These are phyloP conservation scores for Neonectria ditissima DNA, from an alignment of 2,329 filamentous ascomycete species.

Conservation along the genomic window DNA sequence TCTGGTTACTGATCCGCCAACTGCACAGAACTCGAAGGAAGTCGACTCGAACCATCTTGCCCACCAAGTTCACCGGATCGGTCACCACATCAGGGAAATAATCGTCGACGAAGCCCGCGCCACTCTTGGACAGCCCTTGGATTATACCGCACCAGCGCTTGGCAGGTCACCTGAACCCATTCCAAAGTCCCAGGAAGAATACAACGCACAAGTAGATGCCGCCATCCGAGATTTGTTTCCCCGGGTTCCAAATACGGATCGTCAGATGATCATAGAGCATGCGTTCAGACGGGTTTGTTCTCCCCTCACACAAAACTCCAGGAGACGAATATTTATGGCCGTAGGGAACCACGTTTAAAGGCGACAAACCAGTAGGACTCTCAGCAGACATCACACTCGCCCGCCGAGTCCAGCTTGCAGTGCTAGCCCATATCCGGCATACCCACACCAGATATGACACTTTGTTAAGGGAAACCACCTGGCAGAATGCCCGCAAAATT, in stretches of 20 bases:
- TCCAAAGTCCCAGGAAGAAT: constrained; percentile 68
- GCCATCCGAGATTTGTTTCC: constrained; percentile 74
- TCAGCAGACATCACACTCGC: constrained; percentile 67
- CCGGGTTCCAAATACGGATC: constrained; percentile 73
- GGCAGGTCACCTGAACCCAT: constrained; percentile 66
- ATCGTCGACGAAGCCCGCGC: constrained; percentile 68
- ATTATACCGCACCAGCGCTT: constrained; percentile 30
- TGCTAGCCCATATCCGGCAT: constrained; percentile 75
- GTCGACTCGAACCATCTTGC: constrained; percentile 54
- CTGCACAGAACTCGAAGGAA: constrained; percentile 47
- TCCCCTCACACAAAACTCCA: constrained; percentile 15
- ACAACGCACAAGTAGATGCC: constrained; percentile 71
- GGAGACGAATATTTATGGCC: constrained; percentile 31
- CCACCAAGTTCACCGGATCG: constrained; percentile 68
- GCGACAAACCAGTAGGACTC: constrained; percentile 68
- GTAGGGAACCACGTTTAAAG: constrained; percentile 64
- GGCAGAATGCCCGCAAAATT: constrained; percentile 69
- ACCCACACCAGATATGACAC: constrained; percentile 75
- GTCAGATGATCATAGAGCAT: constrained; percentile 71
- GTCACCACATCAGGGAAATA: constrained; percentile 69
- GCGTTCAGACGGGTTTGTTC: constrained; percentile 70
- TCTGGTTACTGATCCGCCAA: constrained; percentile 24
- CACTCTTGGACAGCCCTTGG: constrained; percentile 43
- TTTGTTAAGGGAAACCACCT: constrained; percentile 68
- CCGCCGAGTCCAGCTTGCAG: constrained; percentile 72